These are phyloP conservation scores for Catunica adiposa DNA, from an alignment of 2,329 filamentous ascomycete genomes.

Conservation along the genomic window DNA sequence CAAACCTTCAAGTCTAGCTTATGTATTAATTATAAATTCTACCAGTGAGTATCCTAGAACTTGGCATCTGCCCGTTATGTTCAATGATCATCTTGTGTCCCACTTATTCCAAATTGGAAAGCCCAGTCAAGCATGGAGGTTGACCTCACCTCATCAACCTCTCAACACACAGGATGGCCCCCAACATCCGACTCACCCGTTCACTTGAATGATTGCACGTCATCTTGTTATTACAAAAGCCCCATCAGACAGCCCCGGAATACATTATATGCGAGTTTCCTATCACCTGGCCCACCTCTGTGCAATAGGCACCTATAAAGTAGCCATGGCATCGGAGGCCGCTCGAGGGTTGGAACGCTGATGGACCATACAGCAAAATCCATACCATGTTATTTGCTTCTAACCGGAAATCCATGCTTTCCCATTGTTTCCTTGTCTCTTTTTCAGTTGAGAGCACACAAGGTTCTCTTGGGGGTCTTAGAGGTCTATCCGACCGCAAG, in stretches of 20 bases:
- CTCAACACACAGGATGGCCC: too few relatives aligned
- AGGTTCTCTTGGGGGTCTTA: too few relatives aligned
- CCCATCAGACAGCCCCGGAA: background rate
- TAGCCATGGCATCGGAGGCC: background rate
- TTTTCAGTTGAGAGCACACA: background rate
- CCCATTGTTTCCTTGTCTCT: background rate
- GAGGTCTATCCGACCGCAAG: too few relatives aligned
- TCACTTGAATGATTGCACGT: background rate
- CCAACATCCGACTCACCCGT: background rate
- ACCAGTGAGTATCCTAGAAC: too few relatives aligned
- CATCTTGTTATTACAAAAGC: too few relatives aligned
- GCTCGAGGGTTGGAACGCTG: background rate
- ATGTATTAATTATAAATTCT: too few relatives aligned
- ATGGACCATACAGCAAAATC: background rate
- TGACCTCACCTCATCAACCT: too few relatives aligned
- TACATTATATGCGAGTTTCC: background rate
- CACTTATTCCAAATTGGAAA: background rate
- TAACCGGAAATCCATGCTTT: background rate
- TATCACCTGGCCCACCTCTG: background rate
- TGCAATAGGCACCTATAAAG: conserved; percentile 1
- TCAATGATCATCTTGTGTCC: background rate
- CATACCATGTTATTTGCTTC: background rate
- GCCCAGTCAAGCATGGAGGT: background rate
- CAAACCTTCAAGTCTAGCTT: too few relatives aligned
- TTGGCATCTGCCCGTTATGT: background rate